Percentiles rank a stretch among this genome's conserved stretches.
Evolutionary conservation across 2,329 filamentous ascomycete genomes (phyloP).

Genomic region (Fusarium poae): DNA sequence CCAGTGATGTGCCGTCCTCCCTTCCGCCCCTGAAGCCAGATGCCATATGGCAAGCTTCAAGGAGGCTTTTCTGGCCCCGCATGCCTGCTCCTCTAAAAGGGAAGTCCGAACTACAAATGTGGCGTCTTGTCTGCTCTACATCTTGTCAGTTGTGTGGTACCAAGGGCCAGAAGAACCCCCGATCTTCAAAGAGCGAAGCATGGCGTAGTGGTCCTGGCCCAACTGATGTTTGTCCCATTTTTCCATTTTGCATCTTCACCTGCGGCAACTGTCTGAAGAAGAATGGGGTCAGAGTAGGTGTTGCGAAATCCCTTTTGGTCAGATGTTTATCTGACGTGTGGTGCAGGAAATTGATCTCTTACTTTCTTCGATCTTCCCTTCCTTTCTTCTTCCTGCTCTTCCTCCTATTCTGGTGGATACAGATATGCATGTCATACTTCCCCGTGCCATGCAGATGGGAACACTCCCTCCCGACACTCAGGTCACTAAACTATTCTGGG

Average conservation of each 20-base stretch:
- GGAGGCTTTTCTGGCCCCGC: slow-evolving; percentile 72
- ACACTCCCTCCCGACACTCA: slow-evolving; percentile 62
- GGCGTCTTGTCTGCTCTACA: slow-evolving; percentile 73
- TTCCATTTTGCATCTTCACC: slow-evolving; percentile 76
- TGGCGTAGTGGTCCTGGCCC: slow-evolving; percentile 73
- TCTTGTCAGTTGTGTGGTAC: slow-evolving; percentile 77
- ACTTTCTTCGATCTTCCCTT: slow-evolving; percentile 70
- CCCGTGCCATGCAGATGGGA: slow-evolving; percentile 65
- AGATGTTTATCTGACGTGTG: slow-evolving; percentile 38
- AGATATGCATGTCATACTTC: slow-evolving; percentile 70
- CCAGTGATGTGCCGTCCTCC: slow-evolving; percentile 42
- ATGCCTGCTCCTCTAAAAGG: slow-evolving; percentile 77
- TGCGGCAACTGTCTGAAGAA: slow-evolving; percentile 75
- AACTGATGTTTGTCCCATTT: slow-evolving; percentile 73
- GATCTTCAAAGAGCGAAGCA: slow-evolving; percentile 52
- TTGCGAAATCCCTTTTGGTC: slow-evolving; percentile 10
- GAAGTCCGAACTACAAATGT: slow-evolving; percentile 80
- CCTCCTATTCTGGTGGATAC: slow-evolving; percentile 75
- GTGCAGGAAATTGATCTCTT: slow-evolving; percentile 77
- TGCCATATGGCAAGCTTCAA: slow-evolving; percentile 77
- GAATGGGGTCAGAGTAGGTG: slow-evolving; percentile 73
- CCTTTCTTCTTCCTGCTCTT: slow-evolving; percentile 74
- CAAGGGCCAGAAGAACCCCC: slow-evolving; percentile 39
- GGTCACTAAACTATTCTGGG: slow-evolving; percentile 76
- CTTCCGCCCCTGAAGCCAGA: slow-evolving; percentile 66